phyloP scores from a whole-genome alignment of 371 early-diverging fungal species.

The Phascolomyces articulosus region DNA sequence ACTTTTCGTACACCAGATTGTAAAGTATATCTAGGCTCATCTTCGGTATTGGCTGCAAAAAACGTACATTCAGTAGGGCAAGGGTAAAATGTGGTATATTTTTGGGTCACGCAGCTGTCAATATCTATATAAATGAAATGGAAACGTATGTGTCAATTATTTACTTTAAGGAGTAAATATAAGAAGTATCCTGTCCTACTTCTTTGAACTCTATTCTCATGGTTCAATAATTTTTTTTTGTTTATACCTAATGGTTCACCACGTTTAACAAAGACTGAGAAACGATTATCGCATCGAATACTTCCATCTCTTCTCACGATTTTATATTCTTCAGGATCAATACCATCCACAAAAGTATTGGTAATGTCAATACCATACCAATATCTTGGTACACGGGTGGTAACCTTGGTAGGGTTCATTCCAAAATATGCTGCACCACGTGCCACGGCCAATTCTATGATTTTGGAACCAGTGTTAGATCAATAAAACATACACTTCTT shows the following conservation, averaged over 20 bases:
- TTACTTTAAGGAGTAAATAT: not conserved
- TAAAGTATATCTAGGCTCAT: constrained; percentile 58
- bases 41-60: constrained; percentile 53
- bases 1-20: constrained; percentile 54
- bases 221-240: not conserved
- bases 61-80: constrained; percentile 58
- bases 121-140: constrained; percentile 25
- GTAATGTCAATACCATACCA: constrained; percentile 58
- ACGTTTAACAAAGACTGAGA: constrained; percentile 44
- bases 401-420: constrained; percentile 41
- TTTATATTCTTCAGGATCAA: constrained; percentile 50
- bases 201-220: too few relatives aligned
- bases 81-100: constrained; percentile 60
- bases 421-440: constrained; percentile 54
- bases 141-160: not conserved
- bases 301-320: constrained; percentile 42
- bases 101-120: constrained; percentile 55
- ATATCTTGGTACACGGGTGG: constrained; percentile 44
- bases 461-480: too few relatives aligned
- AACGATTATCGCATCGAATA: constrained; percentile 48
- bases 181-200: too few relatives aligned
- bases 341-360: constrained; percentile 35
- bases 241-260: constrained; percentile 45
- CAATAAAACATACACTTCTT: not conserved
- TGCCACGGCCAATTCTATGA: constrained; percentile 47